Evolutionary conservation across 2,329 filamentous ascomycete species (phyloP), one percentile per base, ranked within the genome.

Genomic region (Pleurostoma richardsiae): DNA sequence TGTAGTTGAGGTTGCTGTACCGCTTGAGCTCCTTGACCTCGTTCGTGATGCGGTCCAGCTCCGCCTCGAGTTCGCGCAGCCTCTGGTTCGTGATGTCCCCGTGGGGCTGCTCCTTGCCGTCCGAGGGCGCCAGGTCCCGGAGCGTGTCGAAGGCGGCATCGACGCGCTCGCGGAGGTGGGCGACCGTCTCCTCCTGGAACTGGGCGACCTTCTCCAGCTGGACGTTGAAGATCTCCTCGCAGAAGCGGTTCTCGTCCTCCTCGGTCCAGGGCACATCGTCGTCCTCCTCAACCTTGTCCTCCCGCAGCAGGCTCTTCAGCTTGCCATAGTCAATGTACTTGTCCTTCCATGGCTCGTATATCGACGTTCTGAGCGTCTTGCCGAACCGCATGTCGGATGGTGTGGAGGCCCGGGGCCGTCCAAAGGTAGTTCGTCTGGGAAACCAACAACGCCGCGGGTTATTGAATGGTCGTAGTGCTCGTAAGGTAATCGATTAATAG

Each of bases 1-100:
- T 96, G 68, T 96, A 99, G 72, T 99, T 99, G 72, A 96, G 85
- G 54, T 86, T 88, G 67, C 90, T 94, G 71, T 94, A 99, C 66
- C 89, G 94, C 70, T 96, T 94, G 56, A 99, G 79, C 73, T 95
- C 88, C 64, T 86, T 92, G 60, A 95, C 85, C 68, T 96, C 90
- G 63, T 89, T 88, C 31, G 88, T 94, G 67, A 97, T 94, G 45
- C 71, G 70, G 66, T 97, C 92, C 47, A 97, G 79, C 71, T 96
- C 90, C 42, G 73, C 67, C 60, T 94, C 77, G 38, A 92, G 83
- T 56, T 88, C 80, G 54, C 83, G 82, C 44, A 95, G 72, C 59
- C 80, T 62, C 52, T 71, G 60, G n/a, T 64, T 64, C 8, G 71
- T 74, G 47, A 71, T 68, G 40, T 77, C 72, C 51, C 67, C 68